Evolutionary conservation across 257 asterid species (phyloP).

Genomic region (Gentiana dahurica): DNA sequence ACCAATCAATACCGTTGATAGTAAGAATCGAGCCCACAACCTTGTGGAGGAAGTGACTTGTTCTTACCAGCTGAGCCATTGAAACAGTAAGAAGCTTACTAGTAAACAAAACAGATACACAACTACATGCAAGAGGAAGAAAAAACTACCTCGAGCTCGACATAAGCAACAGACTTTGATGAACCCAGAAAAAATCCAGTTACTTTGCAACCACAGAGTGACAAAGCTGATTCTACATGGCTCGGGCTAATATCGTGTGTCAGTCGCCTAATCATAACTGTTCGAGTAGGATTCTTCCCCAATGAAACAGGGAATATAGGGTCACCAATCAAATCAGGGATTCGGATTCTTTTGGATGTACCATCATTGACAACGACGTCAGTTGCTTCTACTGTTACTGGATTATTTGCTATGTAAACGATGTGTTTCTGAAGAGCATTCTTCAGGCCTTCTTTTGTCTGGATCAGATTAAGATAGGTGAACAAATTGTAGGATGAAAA

Average conservation of each 20-base stretch:
- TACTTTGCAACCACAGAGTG: constrained; percentile 33
- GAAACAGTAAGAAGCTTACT: too few relatives aligned
- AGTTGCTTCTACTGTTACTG: constrained; percentile 30
- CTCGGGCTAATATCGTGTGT: constrained; percentile 23
- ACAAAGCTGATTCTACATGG: constrained; percentile 35
- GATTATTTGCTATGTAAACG: neutral
- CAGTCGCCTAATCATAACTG: constrained; percentile 33
- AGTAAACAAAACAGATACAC: neutral
- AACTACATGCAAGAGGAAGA: constrained; percentile 3
- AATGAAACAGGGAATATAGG: constrained; percentile 34
- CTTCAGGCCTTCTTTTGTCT: constrained; percentile 32
- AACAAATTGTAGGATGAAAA: neutral
- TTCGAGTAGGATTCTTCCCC: constrained; percentile 52
- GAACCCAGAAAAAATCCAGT: constrained; percentile 43
- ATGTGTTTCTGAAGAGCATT: constrained; percentile 26
- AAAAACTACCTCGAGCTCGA: constrained; percentile 50
- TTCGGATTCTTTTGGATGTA: constrained; percentile 8
- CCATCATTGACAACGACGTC: constrained; percentile 10
- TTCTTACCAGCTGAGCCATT: too few relatives aligned
- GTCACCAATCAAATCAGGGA: constrained; percentile 38
- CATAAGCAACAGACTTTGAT: constrained; percentile 35
- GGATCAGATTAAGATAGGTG: constrained; percentile 7
- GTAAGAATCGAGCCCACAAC: too few relatives aligned
- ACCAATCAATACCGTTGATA: too few relatives aligned
- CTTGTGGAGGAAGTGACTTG: too few relatives aligned